phyloP scores from a whole-genome alignment of 2,329 filamentous ascomycete species.

The Escovopsis weberi region DNA sequence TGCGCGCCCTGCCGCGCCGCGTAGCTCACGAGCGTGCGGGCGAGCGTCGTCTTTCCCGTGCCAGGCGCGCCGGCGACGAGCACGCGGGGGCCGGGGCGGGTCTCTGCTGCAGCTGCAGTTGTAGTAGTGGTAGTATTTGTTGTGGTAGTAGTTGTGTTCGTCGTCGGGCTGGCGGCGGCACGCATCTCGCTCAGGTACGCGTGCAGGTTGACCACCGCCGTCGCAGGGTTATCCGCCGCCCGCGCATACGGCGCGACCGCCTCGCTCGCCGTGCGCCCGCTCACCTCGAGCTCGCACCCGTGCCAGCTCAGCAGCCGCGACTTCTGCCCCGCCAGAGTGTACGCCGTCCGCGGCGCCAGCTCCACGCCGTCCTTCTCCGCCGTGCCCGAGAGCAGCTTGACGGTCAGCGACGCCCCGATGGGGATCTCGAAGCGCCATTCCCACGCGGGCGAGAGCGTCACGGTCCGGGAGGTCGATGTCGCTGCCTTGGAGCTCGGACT shows the following conservation, averaged over 20 bases:
- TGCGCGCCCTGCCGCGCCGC: constrained; percentile 60
- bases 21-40: constrained; percentile 65
- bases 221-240: constrained; percentile 68
- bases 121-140: no score
- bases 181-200: constrained; percentile 68
- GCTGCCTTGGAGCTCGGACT: no score
- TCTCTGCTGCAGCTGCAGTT: no score
- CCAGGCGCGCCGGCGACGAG: constrained; percentile 67
- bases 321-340: constrained; percentile 69
- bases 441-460: constrained; percentile 45
- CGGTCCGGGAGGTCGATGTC: constrained; percentile 28
- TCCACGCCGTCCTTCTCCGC: constrained; percentile 94
- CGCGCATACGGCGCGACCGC: constrained; percentile 46
- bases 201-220: constrained; percentile 72
- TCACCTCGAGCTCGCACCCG: constrained; percentile 73
- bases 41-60: constrained; percentile 71
- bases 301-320: constrained; percentile 86
- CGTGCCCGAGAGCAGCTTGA: constrained; percentile 61
- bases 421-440: constrained; percentile 73
- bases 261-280: constrained; percentile 40
- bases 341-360: constrained; percentile 64
- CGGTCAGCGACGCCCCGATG: constrained; percentile 25
- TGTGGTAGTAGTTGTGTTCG: no score
- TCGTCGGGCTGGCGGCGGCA: constrained; percentile 40
- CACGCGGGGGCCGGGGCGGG: constrained; percentile 57